Evolutionary conservation across 306 rosid genomes (phyloP).

Genomic region (Quercus cerris): DNA sequence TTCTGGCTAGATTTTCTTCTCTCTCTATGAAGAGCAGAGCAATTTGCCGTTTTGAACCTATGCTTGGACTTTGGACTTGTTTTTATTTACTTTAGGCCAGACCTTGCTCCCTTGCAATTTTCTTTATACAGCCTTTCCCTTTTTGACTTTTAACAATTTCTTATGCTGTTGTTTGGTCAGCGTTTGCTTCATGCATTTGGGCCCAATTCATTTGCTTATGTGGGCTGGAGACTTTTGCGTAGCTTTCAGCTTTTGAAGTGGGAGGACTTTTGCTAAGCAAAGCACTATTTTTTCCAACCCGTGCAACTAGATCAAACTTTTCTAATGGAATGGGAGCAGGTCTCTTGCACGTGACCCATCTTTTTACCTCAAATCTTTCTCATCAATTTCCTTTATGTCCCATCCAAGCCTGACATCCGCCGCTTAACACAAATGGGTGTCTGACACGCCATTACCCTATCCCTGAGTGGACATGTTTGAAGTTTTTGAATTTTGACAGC

Average conservation of each 20-base stretch:
- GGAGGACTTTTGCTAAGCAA: fast-evolving
- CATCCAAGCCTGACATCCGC: fast-evolving
- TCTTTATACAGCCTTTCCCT: no score
- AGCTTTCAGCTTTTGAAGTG: no score
- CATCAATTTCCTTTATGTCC: no score
- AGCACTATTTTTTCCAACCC: fast-evolving
- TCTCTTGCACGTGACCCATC: no score
- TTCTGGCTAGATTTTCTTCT: no score
- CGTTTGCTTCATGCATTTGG: fast-evolving
- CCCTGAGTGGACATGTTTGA: fast-evolving
- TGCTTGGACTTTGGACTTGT: fast-evolving
- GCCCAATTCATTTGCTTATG: no score
- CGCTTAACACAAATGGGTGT: fast-evolving
- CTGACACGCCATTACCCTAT: fast-evolving
- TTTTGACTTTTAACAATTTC: fast-evolving
- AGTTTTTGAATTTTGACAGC: no score
- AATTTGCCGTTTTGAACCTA: no score
- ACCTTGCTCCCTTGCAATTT: no score
- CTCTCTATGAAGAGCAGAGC: no score
- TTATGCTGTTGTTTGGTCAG: fast-evolving
- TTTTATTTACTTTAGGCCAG: no score
- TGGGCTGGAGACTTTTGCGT: fast-evolving
- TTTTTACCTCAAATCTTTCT: no score
- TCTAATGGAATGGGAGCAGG: fast-evolving
- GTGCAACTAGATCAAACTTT: fast-evolving